phyloP scores from a whole-genome alignment of 148 eudicot genomes.

The Camellia granthamiana region DNA sequence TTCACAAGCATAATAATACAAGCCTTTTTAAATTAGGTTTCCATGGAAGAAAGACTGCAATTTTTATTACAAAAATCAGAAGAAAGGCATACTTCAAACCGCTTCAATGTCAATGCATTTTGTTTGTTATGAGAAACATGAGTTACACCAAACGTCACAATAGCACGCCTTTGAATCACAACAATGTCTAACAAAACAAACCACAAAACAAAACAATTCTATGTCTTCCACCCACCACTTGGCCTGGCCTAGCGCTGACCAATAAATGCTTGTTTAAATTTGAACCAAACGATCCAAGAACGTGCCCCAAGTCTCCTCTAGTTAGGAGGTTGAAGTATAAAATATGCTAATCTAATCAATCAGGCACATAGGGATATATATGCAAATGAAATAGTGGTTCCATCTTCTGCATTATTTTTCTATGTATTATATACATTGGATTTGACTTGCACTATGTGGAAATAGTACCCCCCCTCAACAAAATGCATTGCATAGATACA shows the following conservation, averaged over 20 bases:
- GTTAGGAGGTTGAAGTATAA: neutral
- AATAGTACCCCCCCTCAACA: neutral
- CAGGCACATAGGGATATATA: neutral
- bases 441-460: neutral
- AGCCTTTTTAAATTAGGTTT: too few species aligned
- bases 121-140: neutral
- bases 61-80: too few species aligned
- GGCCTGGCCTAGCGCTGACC: neutral
- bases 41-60: too few species aligned
- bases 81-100: too few species aligned
- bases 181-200: neutral
- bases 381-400: neutral
- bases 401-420: neutral
- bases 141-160: neutral
- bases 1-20: too few species aligned
- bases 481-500: neutral
- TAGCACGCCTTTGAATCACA: neutral
- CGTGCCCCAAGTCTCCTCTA: neutral
- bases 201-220: neutral
- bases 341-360: neutral
- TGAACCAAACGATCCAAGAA: neutral
- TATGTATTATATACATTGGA: neutral
- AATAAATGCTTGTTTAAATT: too few species aligned
- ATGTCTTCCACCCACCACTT: neutral
- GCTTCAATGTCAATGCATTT: too few species aligned